Evolutionary conservation across 441 rosid genomes (phyloP), one percentile per base, ranked within the genome.

Genomic region (Gossypium gossypioides): DNA sequence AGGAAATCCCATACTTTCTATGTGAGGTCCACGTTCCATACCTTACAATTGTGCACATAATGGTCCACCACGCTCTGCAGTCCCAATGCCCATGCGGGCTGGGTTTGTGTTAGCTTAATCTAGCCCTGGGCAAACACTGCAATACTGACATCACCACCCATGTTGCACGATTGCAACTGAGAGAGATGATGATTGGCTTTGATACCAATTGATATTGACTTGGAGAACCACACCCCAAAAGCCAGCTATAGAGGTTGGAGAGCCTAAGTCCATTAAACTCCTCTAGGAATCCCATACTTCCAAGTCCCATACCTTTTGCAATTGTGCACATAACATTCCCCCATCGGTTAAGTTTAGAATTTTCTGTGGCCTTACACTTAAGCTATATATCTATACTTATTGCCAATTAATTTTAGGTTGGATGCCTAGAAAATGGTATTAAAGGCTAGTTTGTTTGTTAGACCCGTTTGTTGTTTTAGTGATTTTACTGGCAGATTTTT

Each of bases 91-190:
- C 52, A 46, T 46, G 52, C 52, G 6, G 16, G 52, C 16, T 46
- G 52, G 16, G n/a, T 46, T 46, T 46, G 52, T 13, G 6, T 46
- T 46, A 46, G 52, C 52, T 46, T 46, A 12, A 46, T 46, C 6
- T 12, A 46, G 16, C 52, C 18, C 16, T 12, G 52, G 52, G 52
- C 15, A 12, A 46, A 46, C 52, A 46, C 6, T 46, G 16, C 52
- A 46, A 12, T 46, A 46, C 52, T 12, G 16, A 46, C 18, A 46
- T 46, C 52, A 46, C 52, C 52, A 46, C 16, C n/a, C 15, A 3
- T 15, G 16, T n/a, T n/a, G 16, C 52, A n/a, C 72, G 77, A 54
- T 55, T 57, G 84, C 75, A 88, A 95, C 46, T 8, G 13, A 9
- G 46, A 40, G 46, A 40, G 46, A 40, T 40, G 46, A 2, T 9